These are phyloP conservation scores for Saussurea involucrata DNA, from an alignment of 129 eudicot species.

Conservation along the genomic window DNA sequence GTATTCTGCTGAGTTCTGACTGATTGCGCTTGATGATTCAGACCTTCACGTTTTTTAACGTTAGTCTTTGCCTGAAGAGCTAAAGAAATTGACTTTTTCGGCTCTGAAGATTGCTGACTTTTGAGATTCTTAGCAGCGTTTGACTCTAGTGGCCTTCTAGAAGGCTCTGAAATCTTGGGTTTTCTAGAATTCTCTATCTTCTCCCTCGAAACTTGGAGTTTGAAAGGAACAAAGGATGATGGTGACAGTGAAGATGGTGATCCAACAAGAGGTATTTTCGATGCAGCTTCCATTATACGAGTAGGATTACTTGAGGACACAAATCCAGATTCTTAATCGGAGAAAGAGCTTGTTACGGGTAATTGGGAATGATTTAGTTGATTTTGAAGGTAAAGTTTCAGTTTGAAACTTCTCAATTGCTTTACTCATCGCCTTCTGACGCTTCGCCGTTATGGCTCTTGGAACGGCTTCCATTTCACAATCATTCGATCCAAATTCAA, in stretches of 20 bases:
- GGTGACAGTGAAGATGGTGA: conserved; percentile 27
- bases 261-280: conserved; percentile 51
- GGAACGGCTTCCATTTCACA: conserved; percentile 29
- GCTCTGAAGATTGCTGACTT: conserved; percentile 38
- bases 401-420: conserved; percentile 76
- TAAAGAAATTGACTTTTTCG: conserved; percentile 71
- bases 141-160: conserved; percentile 45
- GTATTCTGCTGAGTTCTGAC: conserved; percentile 44
- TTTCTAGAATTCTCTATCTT: conserved; percentile 50
- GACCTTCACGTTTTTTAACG: conserved; percentile 83
- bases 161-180: conserved; percentile 44
- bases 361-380: conserved; percentile 80
- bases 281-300: conserved; percentile 88
- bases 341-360: conserved; percentile 80
- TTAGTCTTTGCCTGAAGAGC: conserved; percentile 94
- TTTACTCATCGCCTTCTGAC: conserved; percentile 32
- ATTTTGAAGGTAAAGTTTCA: conserved; percentile 81
- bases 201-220: conserved; percentile 55
- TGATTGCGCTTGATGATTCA: conserved; percentile 34
- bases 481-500: conserved; percentile 40
- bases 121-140: conserved; percentile 49
- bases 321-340: conserved; percentile 67
- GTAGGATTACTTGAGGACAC: conserved; percentile 63
- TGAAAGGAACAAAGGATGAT: conserved; percentile 56
- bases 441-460: conserved; percentile 35